Conservation (phyloP, 805 yeast genomes). For the Yamadazyma laniorum region DNA sequence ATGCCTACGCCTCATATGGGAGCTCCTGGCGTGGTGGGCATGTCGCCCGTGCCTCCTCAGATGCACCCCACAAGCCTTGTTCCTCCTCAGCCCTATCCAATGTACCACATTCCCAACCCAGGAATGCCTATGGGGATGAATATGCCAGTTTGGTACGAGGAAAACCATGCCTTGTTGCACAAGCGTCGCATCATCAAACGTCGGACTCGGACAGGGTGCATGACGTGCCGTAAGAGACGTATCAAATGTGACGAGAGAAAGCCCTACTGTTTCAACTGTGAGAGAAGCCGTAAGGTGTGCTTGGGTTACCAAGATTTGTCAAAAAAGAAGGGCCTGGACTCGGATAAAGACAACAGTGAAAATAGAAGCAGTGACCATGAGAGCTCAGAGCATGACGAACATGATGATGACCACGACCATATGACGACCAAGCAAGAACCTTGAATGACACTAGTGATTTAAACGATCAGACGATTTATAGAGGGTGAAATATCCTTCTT, state of each 20-base stretch:
- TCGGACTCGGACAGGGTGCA: conserved; percentile 72
- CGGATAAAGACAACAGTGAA: conserved; percentile 4
- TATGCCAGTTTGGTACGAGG: conserved; percentile 15
- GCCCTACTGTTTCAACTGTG: conserved; percentile 68
- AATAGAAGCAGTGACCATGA: background rate
- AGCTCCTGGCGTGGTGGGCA: background rate
- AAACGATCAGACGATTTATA: too few relatives aligned
- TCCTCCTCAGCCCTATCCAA: background rate
- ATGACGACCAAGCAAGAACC: background rate
- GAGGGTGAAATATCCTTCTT: too few relatives aligned
- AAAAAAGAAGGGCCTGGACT: conserved; percentile 6
- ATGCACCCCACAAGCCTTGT: background rate
- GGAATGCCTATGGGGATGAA: conserved; percentile 5
- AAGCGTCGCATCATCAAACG: conserved; percentile 50
- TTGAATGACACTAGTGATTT: too few relatives aligned
- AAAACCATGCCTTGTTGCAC: conserved; percentile 15
- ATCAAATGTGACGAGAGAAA: conserved; percentile 76
- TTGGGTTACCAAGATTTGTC: conserved; percentile 54
- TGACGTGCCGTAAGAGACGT: conserved; percentile 68
- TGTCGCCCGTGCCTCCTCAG: background rate
- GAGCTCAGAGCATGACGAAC: background rate
- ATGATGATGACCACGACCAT: background rate
- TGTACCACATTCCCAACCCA: background rate
- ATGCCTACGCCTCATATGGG: background rate
- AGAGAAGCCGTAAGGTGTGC: conserved; percentile 60